Conservation (phyloP, 768 basidiomycete species). For the Candolleomyces eurysporus region DNA sequence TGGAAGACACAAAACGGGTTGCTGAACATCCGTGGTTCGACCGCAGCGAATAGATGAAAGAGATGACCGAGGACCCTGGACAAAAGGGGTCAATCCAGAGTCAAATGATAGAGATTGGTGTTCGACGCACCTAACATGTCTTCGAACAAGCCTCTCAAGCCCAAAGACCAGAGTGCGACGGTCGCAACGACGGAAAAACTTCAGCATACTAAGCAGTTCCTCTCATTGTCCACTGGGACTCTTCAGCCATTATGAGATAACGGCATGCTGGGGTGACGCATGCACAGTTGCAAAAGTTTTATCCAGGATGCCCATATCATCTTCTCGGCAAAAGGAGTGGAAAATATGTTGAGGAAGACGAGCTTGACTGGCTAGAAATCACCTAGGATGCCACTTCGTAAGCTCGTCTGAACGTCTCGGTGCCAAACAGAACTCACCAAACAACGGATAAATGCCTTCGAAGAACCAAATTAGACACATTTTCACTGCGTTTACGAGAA, state of each 20-base stretch:
- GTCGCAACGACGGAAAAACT: neutral
- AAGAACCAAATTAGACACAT: neutral
- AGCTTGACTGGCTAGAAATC: neutral
- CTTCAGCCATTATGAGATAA: neutral
- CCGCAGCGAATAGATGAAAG: neutral
- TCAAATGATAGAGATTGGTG: neutral
- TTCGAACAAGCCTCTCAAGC: neutral
- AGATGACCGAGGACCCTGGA: neutral
- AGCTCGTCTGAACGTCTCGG: neutral
- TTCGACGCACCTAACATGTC: neutral
- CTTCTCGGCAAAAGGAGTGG: neutral
- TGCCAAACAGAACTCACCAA: neutral
- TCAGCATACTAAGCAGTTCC: neutral
- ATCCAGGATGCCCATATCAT: neutral
- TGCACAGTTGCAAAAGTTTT: neutral
- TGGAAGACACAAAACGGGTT: neutral
- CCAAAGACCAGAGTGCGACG: neutral
- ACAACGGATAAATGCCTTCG: neutral
- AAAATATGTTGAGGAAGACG: neutral
- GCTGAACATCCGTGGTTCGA: constrained; percentile 4
- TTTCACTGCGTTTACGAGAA: neutral
- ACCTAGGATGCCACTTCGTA: neutral
- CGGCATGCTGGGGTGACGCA: neutral
- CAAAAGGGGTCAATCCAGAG: neutral
- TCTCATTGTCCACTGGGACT: neutral